Conservation (phyloP, 306 rosid genomes). For the Alnus glutinosa region DNA sequence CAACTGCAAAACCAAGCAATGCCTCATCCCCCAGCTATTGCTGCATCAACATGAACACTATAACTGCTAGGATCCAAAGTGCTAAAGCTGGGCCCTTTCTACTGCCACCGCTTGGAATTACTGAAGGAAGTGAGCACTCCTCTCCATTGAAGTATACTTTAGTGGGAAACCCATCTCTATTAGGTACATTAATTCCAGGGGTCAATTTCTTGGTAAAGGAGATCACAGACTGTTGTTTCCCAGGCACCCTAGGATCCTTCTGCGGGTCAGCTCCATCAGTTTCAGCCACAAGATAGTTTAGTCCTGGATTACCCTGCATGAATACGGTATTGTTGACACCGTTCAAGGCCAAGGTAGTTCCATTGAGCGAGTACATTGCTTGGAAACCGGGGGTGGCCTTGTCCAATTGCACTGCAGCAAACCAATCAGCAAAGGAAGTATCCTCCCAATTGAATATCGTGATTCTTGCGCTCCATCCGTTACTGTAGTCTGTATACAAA, state of each 20-base stretch:
- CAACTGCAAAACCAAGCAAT: slow-evolving; percentile 26
- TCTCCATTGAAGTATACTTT: slow-evolving; percentile 93
- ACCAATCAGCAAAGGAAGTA: slow-evolving; percentile 76
- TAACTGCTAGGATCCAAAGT: slow-evolving; percentile 32
- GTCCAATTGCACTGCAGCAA: slow-evolving; percentile 83
- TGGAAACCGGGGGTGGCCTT: slow-evolving; percentile 81
- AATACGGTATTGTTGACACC: slow-evolving; percentile 67
- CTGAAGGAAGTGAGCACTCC: slow-evolving; percentile 80
- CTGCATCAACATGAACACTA: slow-evolving; percentile 41
- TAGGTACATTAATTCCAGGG: slow-evolving; percentile 59
- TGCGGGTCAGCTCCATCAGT: slow-evolving; percentile 60
- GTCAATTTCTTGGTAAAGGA: slow-evolving; percentile 83
- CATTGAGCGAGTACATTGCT: slow-evolving; percentile 92
- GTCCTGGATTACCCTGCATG: slow-evolving; percentile 74
- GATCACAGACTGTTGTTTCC: slow-evolving; percentile 92
- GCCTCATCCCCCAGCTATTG: slow-evolving; percentile 29
- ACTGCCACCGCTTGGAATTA: slow-evolving; percentile 52
- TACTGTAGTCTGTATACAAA: slow-evolving; percentile 58
- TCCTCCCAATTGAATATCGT: slow-evolving; percentile 96
- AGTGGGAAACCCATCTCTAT: slow-evolving; percentile 83
- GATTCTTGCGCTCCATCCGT: slow-evolving; percentile 92
- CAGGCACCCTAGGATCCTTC: slow-evolving; percentile 87
- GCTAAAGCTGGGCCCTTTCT: slow-evolving; percentile 34
- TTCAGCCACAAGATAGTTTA: slow-evolving; percentile 90
- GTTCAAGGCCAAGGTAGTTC: slow-evolving; percentile 41